phyloP scores from a whole-genome alignment of 805 yeast species.

The Spathaspora sp. region DNA sequence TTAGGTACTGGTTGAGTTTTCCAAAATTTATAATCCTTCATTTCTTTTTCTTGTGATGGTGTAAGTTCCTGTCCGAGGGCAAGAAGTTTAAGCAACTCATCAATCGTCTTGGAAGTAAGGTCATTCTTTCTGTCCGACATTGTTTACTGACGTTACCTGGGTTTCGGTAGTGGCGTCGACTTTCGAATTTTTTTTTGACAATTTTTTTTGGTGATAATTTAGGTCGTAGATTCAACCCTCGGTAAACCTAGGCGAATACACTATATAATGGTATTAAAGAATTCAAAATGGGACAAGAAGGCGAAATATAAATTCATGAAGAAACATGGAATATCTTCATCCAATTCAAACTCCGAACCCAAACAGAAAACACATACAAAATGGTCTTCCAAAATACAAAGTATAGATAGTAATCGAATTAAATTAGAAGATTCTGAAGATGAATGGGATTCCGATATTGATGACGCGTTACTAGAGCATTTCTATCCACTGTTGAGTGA shows the following conservation, averaged over 20 bases:
- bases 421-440: slow-evolving; percentile 27
- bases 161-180: neutral
- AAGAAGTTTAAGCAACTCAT: slow-evolving; percentile 55
- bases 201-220: no score
- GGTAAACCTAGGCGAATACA: no score
- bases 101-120: slow-evolving; percentile 36
- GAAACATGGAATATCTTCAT: slow-evolving; percentile 34
- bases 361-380: slow-evolving; percentile 18
- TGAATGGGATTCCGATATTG: slow-evolving; percentile 40
- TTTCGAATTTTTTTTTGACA: neutral
- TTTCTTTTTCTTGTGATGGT: slow-evolving; percentile 61
- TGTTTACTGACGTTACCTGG: neutral
- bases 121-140: slow-evolving; percentile 4
- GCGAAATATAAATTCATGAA: slow-evolving; percentile 36
- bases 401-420: slow-evolving; percentile 8
- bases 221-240: no score
- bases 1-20: slow-evolving; percentile 92
- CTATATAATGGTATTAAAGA: slow-evolving; percentile 35
- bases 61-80: slow-evolving; percentile 52
- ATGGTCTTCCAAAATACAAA: slow-evolving; percentile 31
- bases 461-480: slow-evolving; percentile 36
- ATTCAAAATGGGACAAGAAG: slow-evolving; percentile 42
- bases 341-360: slow-evolving; percentile 9
- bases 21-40: slow-evolving; percentile 95
- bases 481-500: slow-evolving; percentile 39